Evolutionary conservation across 768 basidiomycete genomes (phyloP), one percentile per base, ranked within the genome.

Genomic region (Boletus pseudo-olivaceus): DNA sequence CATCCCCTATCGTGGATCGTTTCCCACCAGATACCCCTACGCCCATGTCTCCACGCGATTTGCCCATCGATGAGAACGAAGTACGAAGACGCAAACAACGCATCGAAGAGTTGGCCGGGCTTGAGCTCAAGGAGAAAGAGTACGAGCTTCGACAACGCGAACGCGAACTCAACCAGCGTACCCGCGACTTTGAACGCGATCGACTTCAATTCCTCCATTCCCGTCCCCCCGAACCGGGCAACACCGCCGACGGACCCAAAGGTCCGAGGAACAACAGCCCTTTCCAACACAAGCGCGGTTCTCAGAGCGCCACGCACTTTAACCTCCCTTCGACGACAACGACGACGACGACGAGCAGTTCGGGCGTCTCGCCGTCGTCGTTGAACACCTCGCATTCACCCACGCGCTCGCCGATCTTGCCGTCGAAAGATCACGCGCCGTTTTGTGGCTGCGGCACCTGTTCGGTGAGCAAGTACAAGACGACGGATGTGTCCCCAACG

Each of bases 361-460:
- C 45, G 30, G 42, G 48, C 11, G 2, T 46, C 23, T 51, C 56
- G 27, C 34, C 55, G 3, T 8, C 55, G 4, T 17, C 50, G 11
- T 9, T 20, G 56, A 64, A 65, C 4, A 58, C 56, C 8, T 59
- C 70, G 34, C 72, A 70, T 19, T 67, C 71, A 14, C 66, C 62
- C 14, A 63, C 71, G 26, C 60, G 53, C 7, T 62, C 71, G 27
- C 67, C 67, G 6, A 48, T 65, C 10, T 63, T 61, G 48, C 66
- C 63, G 20, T 46, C 68, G 14, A 64, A 68, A 10, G 69, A 74
- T 8, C 87, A 89, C 56, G 82, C 82, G 1, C 76, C 82, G 1
- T 83, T 79, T 60, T 89, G 87, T 52, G 84, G 84, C 15, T 88
- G 87, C 60, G 82, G 82, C 49, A 68, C 75, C 0, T 88, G 87